Conservation (phyloP, 2,329 filamentous ascomycete genomes). For the Botrytis cinerea region DNA sequence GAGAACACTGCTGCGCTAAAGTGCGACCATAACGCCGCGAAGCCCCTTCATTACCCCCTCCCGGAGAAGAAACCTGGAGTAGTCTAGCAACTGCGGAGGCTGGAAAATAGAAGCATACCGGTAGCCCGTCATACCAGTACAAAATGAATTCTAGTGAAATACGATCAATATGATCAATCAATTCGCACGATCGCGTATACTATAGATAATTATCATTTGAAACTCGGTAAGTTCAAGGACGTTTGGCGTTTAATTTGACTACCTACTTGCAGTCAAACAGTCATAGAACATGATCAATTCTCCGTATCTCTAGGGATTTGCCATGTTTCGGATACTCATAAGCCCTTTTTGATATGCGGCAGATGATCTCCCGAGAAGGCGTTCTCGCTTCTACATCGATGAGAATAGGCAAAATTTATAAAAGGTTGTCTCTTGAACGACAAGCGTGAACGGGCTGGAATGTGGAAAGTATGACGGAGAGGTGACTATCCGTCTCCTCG, state of each 20-base stretch:
- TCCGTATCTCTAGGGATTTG: conserved; percentile 19
- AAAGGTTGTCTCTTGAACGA: neutral
- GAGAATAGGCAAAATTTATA: conserved; percentile 9
- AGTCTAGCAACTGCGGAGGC: conserved; percentile 20
- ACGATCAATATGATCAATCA: conserved; percentile 6
- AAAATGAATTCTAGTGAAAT: neutral
- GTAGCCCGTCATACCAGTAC: neutral
- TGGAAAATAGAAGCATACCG: conserved; percentile 1
- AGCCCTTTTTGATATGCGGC: conserved; percentile 28
- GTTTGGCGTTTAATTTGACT: conserved; percentile 13
- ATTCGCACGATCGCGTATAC: conserved; percentile 13
- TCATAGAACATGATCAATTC: conserved; percentile 22
- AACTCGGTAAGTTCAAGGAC: conserved; percentile 16
- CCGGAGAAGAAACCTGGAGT: conserved; percentile 24
- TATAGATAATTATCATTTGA: neutral
- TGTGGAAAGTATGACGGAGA: conserved; percentile 17
- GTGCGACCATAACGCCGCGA: conserved; percentile 23
- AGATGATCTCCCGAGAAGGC: conserved; percentile 34
- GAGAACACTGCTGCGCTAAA: conserved; percentile 9
- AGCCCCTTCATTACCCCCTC: conserved; percentile 23
- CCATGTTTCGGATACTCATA: conserved; percentile 24
- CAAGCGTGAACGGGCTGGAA: conserved; percentile 23
- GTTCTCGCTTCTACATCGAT: conserved; percentile 23
- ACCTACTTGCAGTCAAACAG: conserved; percentile 9
- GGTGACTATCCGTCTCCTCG: conserved; percentile 18